Conservation (phyloP, 352 stramenopile species). For the Plasmopara muralis region DNA sequence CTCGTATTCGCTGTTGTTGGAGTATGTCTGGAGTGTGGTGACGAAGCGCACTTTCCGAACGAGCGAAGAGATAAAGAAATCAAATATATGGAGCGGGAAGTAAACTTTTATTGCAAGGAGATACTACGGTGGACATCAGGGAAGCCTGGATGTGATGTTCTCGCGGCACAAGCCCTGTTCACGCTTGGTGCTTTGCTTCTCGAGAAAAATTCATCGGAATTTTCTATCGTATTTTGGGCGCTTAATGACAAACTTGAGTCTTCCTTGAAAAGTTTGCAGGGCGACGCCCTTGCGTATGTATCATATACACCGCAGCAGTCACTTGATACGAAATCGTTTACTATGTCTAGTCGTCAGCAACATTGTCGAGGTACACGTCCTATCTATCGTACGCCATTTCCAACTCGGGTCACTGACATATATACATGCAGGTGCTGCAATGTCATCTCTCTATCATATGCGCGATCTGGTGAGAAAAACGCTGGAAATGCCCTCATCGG, state of each 20-base stretch:
- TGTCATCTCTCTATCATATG: constrained; percentile 38
- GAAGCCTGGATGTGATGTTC: constrained; percentile 21
- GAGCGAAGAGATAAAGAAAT: constrained; percentile 18
- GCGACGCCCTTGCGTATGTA: not conserved
- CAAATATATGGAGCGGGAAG: constrained; percentile 51
- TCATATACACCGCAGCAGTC: constrained; percentile 2
- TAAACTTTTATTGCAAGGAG: constrained; percentile 77
- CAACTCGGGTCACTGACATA: constrained; percentile 1
- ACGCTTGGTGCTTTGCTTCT: constrained; percentile 39
- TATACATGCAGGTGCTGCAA: constrained; percentile 22
- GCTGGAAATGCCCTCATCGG: constrained; percentile 15
- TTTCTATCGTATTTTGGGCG: constrained; percentile 37
- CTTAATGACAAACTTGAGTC: constrained; percentile 37
- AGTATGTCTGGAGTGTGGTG: constrained; percentile 26
- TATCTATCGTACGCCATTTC: not conserved
- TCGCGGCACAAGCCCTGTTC: constrained; percentile 41
- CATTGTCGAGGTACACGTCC: constrained; percentile 26
- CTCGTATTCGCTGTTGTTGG: constrained; percentile 28
- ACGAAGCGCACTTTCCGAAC: constrained; percentile 13
- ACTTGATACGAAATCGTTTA: constrained; percentile 1
- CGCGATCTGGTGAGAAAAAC: constrained; percentile 36
- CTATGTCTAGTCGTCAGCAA: constrained; percentile 10
- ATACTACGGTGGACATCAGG: constrained; percentile 31
- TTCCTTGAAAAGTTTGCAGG: constrained; percentile 15
- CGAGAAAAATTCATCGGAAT: constrained; percentile 41